These are phyloP conservation scores for Talaromyces sp. DNA, from an alignment of 2,329 filamentous ascomycete genomes.

Conservation along the genomic window DNA sequence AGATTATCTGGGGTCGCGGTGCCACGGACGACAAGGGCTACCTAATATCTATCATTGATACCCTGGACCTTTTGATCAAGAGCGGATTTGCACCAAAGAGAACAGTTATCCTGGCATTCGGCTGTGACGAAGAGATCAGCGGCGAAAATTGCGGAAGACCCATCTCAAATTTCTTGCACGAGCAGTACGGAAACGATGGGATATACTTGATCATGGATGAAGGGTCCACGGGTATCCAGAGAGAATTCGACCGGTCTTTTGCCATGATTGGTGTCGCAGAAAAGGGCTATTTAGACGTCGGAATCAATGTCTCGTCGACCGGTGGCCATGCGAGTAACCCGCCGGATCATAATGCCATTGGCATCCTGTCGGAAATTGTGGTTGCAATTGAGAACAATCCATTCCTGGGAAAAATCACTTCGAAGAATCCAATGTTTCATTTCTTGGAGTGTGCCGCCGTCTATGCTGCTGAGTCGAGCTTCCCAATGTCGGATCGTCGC, in stretches of 20 bases:
- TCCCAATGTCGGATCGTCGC: slow-evolving; percentile 39
- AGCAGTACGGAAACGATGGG: slow-evolving; percentile 54
- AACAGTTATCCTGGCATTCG: slow-evolving; percentile 57
- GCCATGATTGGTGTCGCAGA: slow-evolving; percentile 58
- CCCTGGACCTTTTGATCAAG: slow-evolving; percentile 50
- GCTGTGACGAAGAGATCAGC: slow-evolving; percentile 63
- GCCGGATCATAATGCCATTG: slow-evolving; percentile 65
- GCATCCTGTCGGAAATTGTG: slow-evolving; percentile 63
- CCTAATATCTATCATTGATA: slow-evolving; percentile 50
- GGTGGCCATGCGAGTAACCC: slow-evolving; percentile 60
- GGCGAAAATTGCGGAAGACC: slow-evolving; percentile 54
- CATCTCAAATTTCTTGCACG: slow-evolving; percentile 48
- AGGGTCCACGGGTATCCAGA: slow-evolving; percentile 54
- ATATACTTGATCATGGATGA: slow-evolving; percentile 61
- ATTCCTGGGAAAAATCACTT: slow-evolving; percentile 48
- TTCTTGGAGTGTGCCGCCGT: slow-evolving; percentile 55
- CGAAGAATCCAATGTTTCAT: slow-evolving; percentile 53
- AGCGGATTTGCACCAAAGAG: slow-evolving; percentile 51
- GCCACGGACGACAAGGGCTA: slow-evolving; percentile 54
- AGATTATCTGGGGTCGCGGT: slow-evolving; percentile 53
- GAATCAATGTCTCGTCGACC: slow-evolving; percentile 52
- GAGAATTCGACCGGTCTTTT: slow-evolving; percentile 43
- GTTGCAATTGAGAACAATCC: slow-evolving; percentile 56
- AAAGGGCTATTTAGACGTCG: slow-evolving; percentile 60
- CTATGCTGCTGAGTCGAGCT: slow-evolving; percentile 48